phyloP scores from a whole-genome alignment of 805 yeast genomes.

The Pichia eremophila region DNA sequence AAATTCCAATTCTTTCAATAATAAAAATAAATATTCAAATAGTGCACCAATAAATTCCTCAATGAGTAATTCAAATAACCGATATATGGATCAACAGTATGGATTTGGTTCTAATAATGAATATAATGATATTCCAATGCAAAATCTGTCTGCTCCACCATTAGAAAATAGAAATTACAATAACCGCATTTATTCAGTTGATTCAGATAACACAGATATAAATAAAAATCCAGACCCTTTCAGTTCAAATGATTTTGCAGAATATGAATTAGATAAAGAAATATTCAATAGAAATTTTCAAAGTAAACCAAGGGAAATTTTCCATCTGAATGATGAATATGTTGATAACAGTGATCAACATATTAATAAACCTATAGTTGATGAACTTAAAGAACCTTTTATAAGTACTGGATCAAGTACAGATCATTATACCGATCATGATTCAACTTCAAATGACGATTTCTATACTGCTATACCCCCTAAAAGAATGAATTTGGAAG shows the following conservation, averaged over 20 bases:
- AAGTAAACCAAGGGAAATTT: constrained; percentile 5
- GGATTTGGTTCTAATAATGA: neutral
- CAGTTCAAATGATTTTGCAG: neutral
- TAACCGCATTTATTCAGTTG: neutral
- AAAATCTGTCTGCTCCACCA: neutral
- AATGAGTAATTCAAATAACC: neutral
- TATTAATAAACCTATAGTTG: neutral
- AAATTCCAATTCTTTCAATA: neutral
- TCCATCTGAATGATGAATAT: constrained; percentile 51
- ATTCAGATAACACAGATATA: neutral
- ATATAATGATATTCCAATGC: constrained; percentile 4
- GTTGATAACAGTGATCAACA: neutral
- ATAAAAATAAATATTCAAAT: neutral
- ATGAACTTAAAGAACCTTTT: neutral
- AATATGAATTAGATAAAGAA: neutral
- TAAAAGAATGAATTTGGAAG: constrained; percentile 16
- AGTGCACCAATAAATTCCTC: neutral
- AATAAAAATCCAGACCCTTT: constrained; percentile 2
- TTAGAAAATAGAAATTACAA: neutral
- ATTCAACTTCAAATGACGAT: constrained; percentile 17
- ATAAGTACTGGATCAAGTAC: neutral
- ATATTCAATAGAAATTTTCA: neutral
- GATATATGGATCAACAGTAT: neutral
- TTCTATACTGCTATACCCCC: constrained; percentile 15
- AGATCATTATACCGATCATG: constrained; percentile 14